Conservation (phyloP, 1,284 basidiomycete genomes). For the Tetrapyrgos nigripes region DNA sequence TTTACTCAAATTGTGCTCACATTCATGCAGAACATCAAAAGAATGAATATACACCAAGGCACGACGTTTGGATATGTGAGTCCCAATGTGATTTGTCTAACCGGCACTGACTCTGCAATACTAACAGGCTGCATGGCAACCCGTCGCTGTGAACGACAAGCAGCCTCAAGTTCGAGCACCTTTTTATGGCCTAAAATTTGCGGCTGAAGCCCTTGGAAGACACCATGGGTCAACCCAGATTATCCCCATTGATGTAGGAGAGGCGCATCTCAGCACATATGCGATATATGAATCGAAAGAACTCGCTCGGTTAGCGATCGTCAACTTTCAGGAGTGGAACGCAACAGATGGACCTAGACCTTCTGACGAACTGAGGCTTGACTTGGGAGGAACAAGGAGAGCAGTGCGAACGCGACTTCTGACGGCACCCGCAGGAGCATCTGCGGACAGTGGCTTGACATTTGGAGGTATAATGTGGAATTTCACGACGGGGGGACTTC, state of each 20-base stretch:
- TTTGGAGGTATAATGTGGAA: slow-evolving; percentile 17
- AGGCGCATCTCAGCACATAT: slow-evolving; percentile 7
- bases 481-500: slow-evolving; percentile 11
- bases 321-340: slow-evolving; percentile 16
- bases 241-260: background rate
- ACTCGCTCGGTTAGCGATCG: slow-evolving; percentile 10
- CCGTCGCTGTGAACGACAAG: slow-evolving; percentile 2
- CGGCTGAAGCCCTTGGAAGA: slow-evolving; percentile 13
- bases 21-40: slow-evolving; percentile 5
- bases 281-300: slow-evolving; percentile 11
- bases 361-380: background rate
- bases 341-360: slow-evolving; percentile 7
- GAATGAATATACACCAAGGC: slow-evolving; percentile 14
- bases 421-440: slow-evolving; percentile 11
- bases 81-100: background rate
- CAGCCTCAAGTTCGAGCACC: slow-evolving; percentile 13
- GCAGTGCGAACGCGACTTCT: slow-evolving; percentile 5
- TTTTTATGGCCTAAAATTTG: slow-evolving; percentile 15
- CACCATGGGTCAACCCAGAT: slow-evolving; percentile 14
- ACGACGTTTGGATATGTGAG: slow-evolving; percentile 14
- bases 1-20: background rate
- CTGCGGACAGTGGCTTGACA: slow-evolving; percentile 7
- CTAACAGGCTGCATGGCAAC: slow-evolving; percentile 14
- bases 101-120: background rate
- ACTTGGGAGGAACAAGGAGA: background rate